Conservation (phyloP, 2,329 filamentous ascomycete species). For the Lecanosticta acicola region DNA sequence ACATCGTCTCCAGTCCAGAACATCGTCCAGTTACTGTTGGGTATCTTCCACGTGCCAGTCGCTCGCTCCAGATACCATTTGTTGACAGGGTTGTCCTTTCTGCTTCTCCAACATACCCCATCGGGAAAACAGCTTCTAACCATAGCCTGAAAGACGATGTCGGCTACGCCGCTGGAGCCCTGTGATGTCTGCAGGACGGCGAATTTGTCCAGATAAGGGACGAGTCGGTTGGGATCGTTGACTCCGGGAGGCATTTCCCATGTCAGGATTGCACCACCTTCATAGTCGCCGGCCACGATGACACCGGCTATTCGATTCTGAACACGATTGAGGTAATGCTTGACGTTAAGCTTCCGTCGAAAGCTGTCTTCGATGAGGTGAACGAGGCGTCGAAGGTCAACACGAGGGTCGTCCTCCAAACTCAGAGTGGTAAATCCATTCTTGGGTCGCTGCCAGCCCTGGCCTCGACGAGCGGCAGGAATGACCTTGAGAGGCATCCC, state of each 20-base stretch:
- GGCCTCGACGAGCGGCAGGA: constrained; percentile 57
- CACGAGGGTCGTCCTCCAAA: constrained; percentile 66
- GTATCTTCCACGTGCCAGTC: constrained; percentile 73
- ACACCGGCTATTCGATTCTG: constrained; percentile 77
- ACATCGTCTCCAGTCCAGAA: constrained; percentile 80
- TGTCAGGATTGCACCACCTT: constrained; percentile 88
- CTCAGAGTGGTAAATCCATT: constrained; percentile 57
- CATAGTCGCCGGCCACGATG: constrained; percentile 93
- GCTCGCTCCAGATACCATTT: constrained; percentile 99
- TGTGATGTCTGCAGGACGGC: constrained; percentile 84
- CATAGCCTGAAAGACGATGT: constrained; percentile 95
- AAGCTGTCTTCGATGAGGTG: constrained; percentile 94
- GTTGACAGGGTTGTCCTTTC: constrained; percentile 90
- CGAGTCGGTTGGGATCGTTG: constrained; percentile 54
- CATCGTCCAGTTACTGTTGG: constrained; percentile 88
- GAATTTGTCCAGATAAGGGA: constrained; percentile 97
- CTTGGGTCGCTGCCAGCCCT: constrained; percentile 63
- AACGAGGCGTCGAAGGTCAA: constrained; percentile 77
- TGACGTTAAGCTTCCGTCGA: constrained; percentile 71
- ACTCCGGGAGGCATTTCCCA: constrained; percentile 69
- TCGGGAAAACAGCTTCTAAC: constrained; percentile 79
- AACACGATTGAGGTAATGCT: constrained; percentile 77
- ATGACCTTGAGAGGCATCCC: constrained; percentile 85
- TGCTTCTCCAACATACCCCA: constrained; percentile 87
- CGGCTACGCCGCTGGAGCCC: constrained; percentile 78